phyloP scores from a whole-genome alignment of 2,329 filamentous ascomycete genomes.

The Juglanconis sp. region DNA sequence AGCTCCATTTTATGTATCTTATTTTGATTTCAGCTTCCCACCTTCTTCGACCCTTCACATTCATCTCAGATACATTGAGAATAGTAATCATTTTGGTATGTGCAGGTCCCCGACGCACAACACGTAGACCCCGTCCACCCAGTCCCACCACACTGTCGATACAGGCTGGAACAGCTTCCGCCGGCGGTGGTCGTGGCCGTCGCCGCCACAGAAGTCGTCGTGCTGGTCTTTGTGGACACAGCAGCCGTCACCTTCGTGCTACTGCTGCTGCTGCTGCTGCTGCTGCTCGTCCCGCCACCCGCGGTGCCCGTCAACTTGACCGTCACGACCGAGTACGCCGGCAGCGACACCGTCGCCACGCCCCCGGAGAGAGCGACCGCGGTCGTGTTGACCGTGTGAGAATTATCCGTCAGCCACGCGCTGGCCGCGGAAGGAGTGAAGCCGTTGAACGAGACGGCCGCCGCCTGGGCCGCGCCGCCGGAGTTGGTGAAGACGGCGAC shows the following conservation, averaged over 20 bases:
- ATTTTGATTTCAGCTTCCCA: not conserved
- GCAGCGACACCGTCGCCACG: slow-evolving; percentile 22
- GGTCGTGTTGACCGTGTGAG: slow-evolving; percentile 22
- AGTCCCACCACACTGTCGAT: slow-evolving; percentile 16
- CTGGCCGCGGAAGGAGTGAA: slow-evolving; percentile 25
- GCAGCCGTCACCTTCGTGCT: not conserved
- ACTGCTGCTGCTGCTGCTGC: not conserved
- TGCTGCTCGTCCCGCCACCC: not conserved
- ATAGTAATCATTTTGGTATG: slow-evolving; percentile 36
- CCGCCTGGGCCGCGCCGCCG: slow-evolving; percentile 25
- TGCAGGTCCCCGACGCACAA: slow-evolving; percentile 41
- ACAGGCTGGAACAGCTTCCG: slow-evolving; percentile 2
- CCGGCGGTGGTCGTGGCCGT: not conserved
- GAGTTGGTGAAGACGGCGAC: slow-evolving; percentile 30
- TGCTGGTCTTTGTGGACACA: not conserved
- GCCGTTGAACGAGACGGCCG: slow-evolving; percentile 27
- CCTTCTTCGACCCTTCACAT: not conserved
- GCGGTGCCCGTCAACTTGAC: slow-evolving; percentile 19
- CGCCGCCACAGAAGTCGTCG: not conserved
- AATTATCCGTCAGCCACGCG: slow-evolving; percentile 37
- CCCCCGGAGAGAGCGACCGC: slow-evolving; percentile 17
- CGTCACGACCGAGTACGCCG: slow-evolving; percentile 23
- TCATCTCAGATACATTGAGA: slow-evolving; percentile 20
- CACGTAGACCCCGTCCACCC: slow-evolving; percentile 28
- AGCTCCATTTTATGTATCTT: not conserved